phyloP scores from a whole-genome alignment of 2,329 filamentous ascomycete species.

The Monilinia fructigena region DNA sequence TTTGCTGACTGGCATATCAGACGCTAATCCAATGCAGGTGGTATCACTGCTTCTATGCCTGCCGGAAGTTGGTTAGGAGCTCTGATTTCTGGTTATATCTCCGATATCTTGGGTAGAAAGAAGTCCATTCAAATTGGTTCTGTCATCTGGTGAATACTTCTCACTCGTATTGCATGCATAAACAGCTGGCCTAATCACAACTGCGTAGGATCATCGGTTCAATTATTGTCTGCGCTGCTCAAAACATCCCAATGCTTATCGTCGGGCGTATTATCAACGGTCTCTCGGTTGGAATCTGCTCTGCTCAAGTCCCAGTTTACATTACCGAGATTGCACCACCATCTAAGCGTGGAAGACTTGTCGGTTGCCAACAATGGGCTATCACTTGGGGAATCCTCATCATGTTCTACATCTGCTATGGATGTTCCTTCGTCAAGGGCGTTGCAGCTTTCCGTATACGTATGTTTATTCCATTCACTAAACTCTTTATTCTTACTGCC shows the following conservation, averaged over 20 bases:
- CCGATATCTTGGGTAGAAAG: slow-evolving; percentile 55
- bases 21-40: slow-evolving; percentile 52
- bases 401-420: slow-evolving; percentile 69
- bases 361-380: slow-evolving; percentile 65
- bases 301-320: slow-evolving; percentile 67
- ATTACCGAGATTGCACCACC: slow-evolving; percentile 64
- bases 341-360: slow-evolving; percentile 59
- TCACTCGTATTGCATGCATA: background rate
- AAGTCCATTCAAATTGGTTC: slow-evolving; percentile 49
- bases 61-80: slow-evolving; percentile 68
- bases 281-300: slow-evolving; percentile 60
- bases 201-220: slow-evolving; percentile 58
- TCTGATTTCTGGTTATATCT: slow-evolving; percentile 56
- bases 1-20: slow-evolving; percentile 45
- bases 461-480: too few relatives aligned
- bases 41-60: slow-evolving; percentile 69
- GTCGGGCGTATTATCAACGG: slow-evolving; percentile 61
- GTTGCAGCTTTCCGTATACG: slow-evolving; percentile 57
- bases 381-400: slow-evolving; percentile 65
- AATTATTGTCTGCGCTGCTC: slow-evolving; percentile 57
- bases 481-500: too few relatives aligned
- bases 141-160: slow-evolving; percentile 43
- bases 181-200: background rate
- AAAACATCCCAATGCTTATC: slow-evolving; percentile 53
- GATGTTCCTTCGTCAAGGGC: slow-evolving; percentile 37